These are phyloP conservation scores for Penicillium lividum DNA, from an alignment of 495 filamentous ascomycete genomes.

Conservation along the genomic window DNA sequence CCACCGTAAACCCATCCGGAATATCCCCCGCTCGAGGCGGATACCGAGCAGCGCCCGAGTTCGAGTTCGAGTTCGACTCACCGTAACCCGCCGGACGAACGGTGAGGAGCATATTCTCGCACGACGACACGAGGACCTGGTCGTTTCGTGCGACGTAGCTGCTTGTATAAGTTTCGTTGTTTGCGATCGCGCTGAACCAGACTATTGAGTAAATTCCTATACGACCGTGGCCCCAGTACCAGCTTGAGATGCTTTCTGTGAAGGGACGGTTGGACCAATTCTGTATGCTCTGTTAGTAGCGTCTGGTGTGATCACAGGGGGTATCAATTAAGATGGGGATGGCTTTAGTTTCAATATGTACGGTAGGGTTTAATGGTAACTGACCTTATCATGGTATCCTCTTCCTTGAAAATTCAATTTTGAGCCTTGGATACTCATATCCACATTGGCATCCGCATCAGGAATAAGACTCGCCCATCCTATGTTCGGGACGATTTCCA, in stretches of 20 bases:
- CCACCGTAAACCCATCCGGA: conserved; percentile 22
- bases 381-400: conserved; percentile 46
- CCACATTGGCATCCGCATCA: conserved; percentile 30
- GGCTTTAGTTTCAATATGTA: too few species aligned
- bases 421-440: conserved; percentile 30
- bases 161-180: conserved; percentile 31
- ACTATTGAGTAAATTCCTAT: conserved; percentile 41
- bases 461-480: conserved; percentile 42
- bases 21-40: conserved; percentile 22
- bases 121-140: conserved; percentile 18
- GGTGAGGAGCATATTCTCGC: conserved; percentile 12
- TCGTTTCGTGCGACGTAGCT: conserved; percentile 34
- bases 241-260: conserved; percentile 22
- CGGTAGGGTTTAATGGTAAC: neutral
- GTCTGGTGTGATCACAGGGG: too few species aligned
- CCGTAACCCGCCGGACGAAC: conserved; percentile 19
- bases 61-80: conserved; percentile 2
- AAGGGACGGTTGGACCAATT: conserved; percentile 37
- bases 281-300: conserved; percentile 2
- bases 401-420: conserved; percentile 34
- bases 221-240: conserved; percentile 46
- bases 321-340: too few species aligned
- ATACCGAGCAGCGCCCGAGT: conserved; percentile 20
- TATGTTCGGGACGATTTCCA: conserved; percentile 31
- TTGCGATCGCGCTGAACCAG: conserved; percentile 38